Evolutionary conservation across 2,329 filamentous ascomycete species (phyloP), one percentile per base, ranked within the genome.

Genomic region (Microascus cirrosus): DNA sequence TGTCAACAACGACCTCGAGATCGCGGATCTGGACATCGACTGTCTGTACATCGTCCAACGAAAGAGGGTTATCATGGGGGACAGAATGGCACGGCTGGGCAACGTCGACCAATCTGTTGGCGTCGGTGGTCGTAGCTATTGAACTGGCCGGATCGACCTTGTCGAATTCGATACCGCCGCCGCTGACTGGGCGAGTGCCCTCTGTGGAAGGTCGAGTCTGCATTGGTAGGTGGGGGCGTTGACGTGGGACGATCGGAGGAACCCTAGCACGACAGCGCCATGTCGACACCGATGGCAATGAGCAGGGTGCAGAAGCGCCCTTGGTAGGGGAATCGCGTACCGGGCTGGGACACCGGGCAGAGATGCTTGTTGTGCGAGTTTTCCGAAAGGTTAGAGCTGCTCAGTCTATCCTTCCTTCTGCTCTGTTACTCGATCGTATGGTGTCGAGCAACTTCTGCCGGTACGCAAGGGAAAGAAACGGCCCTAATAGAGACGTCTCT

Each of bases 1-100:
- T 79, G 60, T 86, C 78, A 20, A 86, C 80, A 1, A 74, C 77
- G 8, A 86, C 79, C 1, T 74, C 72, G 3, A 85, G 71, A 62
- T 77, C 70, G 48, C 80, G 77, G 25, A 84, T 75, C 57, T 75
- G 74, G 22, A 84, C 74, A 48, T 77, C 68, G 7, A 83, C 80
- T 1, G 78, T 71, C 25, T 80, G 73, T n/a, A 85, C 81, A 67
- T 79, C 80, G 61, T 74, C 73, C 1, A 78, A 69, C 10, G 73
- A 76, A 24, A 77, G 65, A 36, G 70, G 67, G 18, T 68, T 70
- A 1, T 68, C 71, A 25, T 67, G 68, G 1, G 68, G 68, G 4
- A 71, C 58, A 1, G 70, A 69, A 45, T 69, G 60, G 3, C 67
- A 64, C 1, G 56, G 61, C 1, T 24, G 50, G 8, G 59, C 60